Base-by-base conservation (phyloP, 139 green algal genomes). In the Zygnema cylindricum region DNA sequence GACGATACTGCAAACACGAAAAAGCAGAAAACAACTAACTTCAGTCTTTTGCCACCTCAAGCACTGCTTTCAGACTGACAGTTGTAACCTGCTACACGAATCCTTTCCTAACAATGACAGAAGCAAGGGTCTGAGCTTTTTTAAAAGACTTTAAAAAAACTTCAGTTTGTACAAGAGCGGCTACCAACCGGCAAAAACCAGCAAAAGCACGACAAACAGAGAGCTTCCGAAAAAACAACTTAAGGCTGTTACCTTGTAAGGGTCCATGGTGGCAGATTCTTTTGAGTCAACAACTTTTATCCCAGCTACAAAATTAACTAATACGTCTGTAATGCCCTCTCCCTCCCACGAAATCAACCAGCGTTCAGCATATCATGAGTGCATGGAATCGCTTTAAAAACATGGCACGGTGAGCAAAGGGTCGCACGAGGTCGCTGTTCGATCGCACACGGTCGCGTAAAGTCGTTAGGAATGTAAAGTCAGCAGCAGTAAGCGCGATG, bases 1-100 rank as follows among this genome's bases (percentile, higher is more conserved):
- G 86, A 32, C 86, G 86, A 36, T 85, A 82, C 85, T 90, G 85
- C 85, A 84, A 2, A 55, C 35, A 21, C 33, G 30, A 49, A 39
- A 88, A 41, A 79, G 38, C 73, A 63, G 3, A 79, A 0, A 41
- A 32, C 0, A 43, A 33, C 25, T 73, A 23, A 77, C 41, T 2
- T 16, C 11, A 83, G 83, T 2, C 25, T 25, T 38, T 82, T n/a
- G n/a, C n/a, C n/a, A n/a, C n/a, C n/a, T n/a, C n/a, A n/a, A n/a
- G 75, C 77, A 75, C 22, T 23, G 22, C 30, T 16, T 11, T 84
- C 30, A 69, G 33, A 43, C 23, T 25, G 69, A 7, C 16, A 16
- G 69, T 84, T 30, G 21, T 38, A 63, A 3, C 3, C 22, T 3
- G 11, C 22, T 11, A 84, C 35, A 36, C 7, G 16, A 7, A 16